phyloP scores from a whole-genome alignment of 1,284 basidiomycete species.

The Heterobasidion annosum region DNA sequence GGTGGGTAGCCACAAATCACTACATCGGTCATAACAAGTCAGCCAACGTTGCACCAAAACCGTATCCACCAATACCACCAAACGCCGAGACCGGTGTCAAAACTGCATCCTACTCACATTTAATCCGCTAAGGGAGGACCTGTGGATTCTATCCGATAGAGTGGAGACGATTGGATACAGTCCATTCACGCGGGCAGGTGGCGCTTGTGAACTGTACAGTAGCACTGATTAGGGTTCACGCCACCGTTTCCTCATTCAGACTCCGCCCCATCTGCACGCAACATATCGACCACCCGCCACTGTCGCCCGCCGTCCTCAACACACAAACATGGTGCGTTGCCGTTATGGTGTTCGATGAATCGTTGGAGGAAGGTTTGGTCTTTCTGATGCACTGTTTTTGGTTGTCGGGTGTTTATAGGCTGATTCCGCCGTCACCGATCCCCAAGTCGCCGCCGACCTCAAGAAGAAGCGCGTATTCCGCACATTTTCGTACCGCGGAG shows the following conservation, averaged over 20 bases:
- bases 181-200: too few relatives aligned
- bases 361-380: not conserved
- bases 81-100: not conserved
- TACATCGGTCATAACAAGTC: conserved; percentile 17
- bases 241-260: conserved; percentile 25
- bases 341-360: not conserved
- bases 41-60: too few relatives aligned
- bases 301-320: conserved; percentile 15
- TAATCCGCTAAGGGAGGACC: conserved; percentile 83
- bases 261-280: conserved; percentile 26
- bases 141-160: conserved; percentile 78
- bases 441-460: conserved; percentile 83
- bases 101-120: conserved; percentile 41
- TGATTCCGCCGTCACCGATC: conserved; percentile 77
- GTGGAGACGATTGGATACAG: too few relatives aligned
- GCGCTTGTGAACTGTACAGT: conserved; percentile 48
- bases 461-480: conserved; percentile 98
- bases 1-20: conserved; percentile 84
- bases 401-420: conserved; percentile 37
- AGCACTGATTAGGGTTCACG: conserved; percentile 23
- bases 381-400: conserved; percentile 10
- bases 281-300: conserved; percentile 11
- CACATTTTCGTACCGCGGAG: conserved; percentile 97
- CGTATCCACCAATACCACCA: too few relatives aligned
- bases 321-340: conserved; percentile 48